Conservation (phyloP, 2,329 filamentous ascomycete species). For the Trichophyton simii region DNA sequence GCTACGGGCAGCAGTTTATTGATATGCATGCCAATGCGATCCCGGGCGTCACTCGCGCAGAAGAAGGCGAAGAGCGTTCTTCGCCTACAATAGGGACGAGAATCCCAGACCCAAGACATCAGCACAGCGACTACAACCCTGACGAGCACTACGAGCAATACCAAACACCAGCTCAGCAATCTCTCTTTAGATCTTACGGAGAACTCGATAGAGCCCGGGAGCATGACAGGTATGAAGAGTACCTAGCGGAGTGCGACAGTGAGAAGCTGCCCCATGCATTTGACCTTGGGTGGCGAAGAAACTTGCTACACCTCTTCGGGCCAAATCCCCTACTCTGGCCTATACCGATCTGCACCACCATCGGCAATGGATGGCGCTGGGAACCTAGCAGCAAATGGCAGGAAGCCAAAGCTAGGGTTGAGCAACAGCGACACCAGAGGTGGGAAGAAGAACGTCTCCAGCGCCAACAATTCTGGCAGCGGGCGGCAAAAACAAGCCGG, state of each 20-base stretch:
- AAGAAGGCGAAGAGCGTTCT: slow-evolving; percentile 60
- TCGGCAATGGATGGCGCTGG: slow-evolving; percentile 89
- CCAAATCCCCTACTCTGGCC: slow-evolving; percentile 59
- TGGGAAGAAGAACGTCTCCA: slow-evolving; percentile 25
- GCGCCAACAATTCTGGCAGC: slow-evolving; percentile 16
- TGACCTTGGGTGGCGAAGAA: slow-evolving; percentile 70
- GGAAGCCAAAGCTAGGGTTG: slow-evolving; percentile 52
- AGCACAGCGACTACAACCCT: slow-evolving; percentile 9
- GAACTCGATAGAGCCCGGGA: slow-evolving; percentile 53
- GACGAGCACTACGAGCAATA: slow-evolving; percentile 11
- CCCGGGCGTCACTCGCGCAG: slow-evolving; percentile 64
- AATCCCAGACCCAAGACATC: background rate
- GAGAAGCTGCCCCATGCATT: slow-evolving; percentile 86
- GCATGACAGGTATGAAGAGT: slow-evolving; percentile 58
- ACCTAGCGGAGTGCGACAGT: slow-evolving; percentile 81
- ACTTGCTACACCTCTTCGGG: slow-evolving; percentile 73
- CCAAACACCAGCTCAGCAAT: slow-evolving; percentile 35
- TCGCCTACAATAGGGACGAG: slow-evolving; percentile 21
- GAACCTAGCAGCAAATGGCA: slow-evolving; percentile 72
- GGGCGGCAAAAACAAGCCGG: background rate
- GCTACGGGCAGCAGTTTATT: slow-evolving; percentile 59
- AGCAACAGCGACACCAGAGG: slow-evolving; percentile 20
- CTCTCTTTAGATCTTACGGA: slow-evolving; percentile 37
- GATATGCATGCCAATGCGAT: slow-evolving; percentile 73
- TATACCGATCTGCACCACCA: slow-evolving; percentile 71